These are phyloP conservation scores for Stromatinia cepivora DNA, from an alignment of 2,329 filamentous ascomycete genomes.

Conservation along the genomic window DNA sequence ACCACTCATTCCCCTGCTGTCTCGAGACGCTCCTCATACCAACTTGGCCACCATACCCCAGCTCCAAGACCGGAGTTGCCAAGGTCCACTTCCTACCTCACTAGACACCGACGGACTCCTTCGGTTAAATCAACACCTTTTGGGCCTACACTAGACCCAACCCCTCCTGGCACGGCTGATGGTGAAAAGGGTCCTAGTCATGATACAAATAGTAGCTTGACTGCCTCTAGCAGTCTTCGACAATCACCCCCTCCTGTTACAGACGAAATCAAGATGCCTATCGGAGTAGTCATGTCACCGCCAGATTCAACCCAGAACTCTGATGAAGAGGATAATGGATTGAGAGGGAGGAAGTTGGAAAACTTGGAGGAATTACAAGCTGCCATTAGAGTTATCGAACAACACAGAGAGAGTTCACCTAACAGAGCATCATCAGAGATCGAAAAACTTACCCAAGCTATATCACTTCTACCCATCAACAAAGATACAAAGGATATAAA, in stretches of 20 bases:
- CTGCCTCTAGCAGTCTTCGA: slow-evolving; percentile 62
- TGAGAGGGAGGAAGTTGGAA: slow-evolving; percentile 34
- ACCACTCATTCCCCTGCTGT: slow-evolving; percentile 55
- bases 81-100: slow-evolving; percentile 65
- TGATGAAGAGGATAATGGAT: slow-evolving; percentile 69
- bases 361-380: slow-evolving; percentile 66
- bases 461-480: slow-evolving; percentile 42
- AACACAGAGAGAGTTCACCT: slow-evolving; percentile 61
- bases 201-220: slow-evolving; percentile 37
- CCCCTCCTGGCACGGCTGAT: slow-evolving; percentile 36
- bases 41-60: slow-evolving; percentile 43
- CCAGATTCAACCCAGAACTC: slow-evolving; percentile 81
- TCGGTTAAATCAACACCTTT: slow-evolving; percentile 45
- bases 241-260: slow-evolving; percentile 83
- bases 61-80: slow-evolving; percentile 55
- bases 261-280: slow-evolving; percentile 70
- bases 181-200: slow-evolving; percentile 33
- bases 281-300: slow-evolving; percentile 84
- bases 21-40: slow-evolving; percentile 60
- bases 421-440: slow-evolving; percentile 35
- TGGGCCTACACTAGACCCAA: slow-evolving; percentile 37
- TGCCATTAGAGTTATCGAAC: slow-evolving; percentile 77
- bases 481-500: slow-evolving; percentile 40
- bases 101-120: slow-evolving; percentile 60
- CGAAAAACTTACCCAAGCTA: slow-evolving; percentile 33